Evolutionary conservation across 768 basidiomycete genomes (phyloP).

Genomic region (Royoungia palumana): DNA sequence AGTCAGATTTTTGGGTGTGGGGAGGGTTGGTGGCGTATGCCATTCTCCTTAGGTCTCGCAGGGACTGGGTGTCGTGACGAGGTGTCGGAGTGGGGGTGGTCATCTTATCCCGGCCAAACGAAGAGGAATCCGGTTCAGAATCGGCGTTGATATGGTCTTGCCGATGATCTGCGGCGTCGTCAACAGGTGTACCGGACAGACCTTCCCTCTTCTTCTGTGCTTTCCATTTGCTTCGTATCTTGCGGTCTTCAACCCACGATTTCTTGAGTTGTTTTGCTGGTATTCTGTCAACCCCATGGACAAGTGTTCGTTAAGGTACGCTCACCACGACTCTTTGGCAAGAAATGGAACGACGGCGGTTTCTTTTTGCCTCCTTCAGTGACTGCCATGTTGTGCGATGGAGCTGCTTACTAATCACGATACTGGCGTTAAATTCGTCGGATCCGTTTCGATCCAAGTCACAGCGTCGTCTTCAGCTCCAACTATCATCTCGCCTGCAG

Average conservation of each 20-base stretch:
- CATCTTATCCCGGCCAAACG: slow-evolving; percentile 1
- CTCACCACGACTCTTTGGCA: slow-evolving; percentile 61
- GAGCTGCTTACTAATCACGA: slow-evolving; percentile 24
- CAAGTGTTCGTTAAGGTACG: neutral
- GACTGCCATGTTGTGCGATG: slow-evolving; percentile 2
- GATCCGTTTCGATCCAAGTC: slow-evolving; percentile 11
- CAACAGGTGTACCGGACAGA: slow-evolving; percentile 14
- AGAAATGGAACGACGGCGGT: slow-evolving; percentile 70
- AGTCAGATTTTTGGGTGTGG: slow-evolving; percentile 55
- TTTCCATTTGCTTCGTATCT: slow-evolving; percentile 78
- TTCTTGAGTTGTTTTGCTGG: slow-evolving; percentile 79
- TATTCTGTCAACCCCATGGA: slow-evolving; percentile 4
- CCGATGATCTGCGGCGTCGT: neutral
- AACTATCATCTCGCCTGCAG: slow-evolving; percentile 31
- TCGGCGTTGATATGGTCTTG: neutral
- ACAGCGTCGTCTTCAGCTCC: slow-evolving; percentile 14
- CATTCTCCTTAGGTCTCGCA: slow-evolving; percentile 59
- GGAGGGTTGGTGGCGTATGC: slow-evolving; percentile 60
- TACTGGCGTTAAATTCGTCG: slow-evolving; percentile 23
- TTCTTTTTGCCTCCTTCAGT: slow-evolving; percentile 36
- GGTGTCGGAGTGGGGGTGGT: neutral
- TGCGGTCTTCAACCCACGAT: slow-evolving; percentile 73
- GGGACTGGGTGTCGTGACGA: slow-evolving; percentile 25
- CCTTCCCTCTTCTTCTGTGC: slow-evolving; percentile 58
- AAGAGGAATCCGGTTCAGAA: neutral